These are phyloP conservation scores for Biscutella laevigata DNA, from an alignment of 441 rosid genomes.

Conservation along the genomic window DNA sequence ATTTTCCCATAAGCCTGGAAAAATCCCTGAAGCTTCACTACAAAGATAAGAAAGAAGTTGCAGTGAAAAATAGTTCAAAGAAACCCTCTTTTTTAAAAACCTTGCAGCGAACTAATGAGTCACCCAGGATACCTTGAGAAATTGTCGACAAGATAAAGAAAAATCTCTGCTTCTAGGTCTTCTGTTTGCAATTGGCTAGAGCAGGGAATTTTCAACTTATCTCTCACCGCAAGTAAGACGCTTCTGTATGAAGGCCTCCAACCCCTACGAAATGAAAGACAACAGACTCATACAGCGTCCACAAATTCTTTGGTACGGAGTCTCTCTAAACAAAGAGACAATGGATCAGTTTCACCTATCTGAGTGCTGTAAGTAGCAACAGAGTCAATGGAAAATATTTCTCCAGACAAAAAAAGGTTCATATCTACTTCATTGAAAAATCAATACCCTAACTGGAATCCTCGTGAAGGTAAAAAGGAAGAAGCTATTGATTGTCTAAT, in stretches of 20 bases:
- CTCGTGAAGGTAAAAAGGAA: not conserved
- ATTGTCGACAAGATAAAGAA: conserved; percentile 65
- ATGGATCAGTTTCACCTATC: not conserved
- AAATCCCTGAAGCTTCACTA: conserved; percentile 59
- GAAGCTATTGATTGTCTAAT: conserved; percentile 1
- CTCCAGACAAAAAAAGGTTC: not conserved
- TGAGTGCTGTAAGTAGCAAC: not conserved
- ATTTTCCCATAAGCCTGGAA: conserved; percentile 45
- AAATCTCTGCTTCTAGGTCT: conserved; percentile 81
- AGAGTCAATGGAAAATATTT: not conserved
- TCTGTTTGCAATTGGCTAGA: conserved; percentile 66
- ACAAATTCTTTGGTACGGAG: not conserved
- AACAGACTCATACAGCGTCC: not conserved
- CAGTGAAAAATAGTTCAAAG: not conserved
- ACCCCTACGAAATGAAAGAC: conserved; percentile 48
- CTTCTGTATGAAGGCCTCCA: conserved; percentile 90
- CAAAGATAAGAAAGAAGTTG: conserved; percentile 24
- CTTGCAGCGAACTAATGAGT: conserved; percentile 4
- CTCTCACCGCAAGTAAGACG: conserved; percentile 68
- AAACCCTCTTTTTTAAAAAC: not conserved
- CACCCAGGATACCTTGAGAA: conserved; percentile 43
- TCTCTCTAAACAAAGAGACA: not conserved
- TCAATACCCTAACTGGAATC: not conserved
- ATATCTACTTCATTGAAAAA: not conserved
- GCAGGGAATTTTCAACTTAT: conserved; percentile 59